A percentile compares a stretch with the other conserved stretches of the same genome.
phyloP scores from a whole-genome alignment of 2,329 filamentous ascomycete species.

The Teratosphaeria destructans region DNA sequence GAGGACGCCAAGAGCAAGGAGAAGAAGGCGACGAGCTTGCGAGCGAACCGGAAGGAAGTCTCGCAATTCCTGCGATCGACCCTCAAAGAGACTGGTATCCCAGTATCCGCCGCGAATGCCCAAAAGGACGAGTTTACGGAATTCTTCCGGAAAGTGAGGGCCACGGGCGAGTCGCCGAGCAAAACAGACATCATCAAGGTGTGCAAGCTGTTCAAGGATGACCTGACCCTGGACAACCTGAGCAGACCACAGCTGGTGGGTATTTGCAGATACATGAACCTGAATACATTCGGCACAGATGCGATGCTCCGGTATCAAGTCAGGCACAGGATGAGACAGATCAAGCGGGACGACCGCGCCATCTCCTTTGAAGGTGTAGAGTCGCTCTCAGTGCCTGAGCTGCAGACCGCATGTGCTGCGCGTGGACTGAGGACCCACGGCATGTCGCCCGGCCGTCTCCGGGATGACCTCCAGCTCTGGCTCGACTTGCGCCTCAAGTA shows the following conservation, averaged over 20 bases:
- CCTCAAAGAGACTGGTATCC: conserved; percentile 83
- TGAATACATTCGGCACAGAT: conserved; percentile 94
- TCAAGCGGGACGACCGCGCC: conserved; percentile 93
- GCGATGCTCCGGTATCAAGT: conserved; percentile 96
- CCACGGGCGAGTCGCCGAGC: conserved; percentile 82
- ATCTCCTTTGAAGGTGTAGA: conserved; percentile 92
- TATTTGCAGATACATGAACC: conserved; percentile 97
- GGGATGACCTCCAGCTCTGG: conserved; percentile 88
- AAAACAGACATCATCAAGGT: conserved; percentile 93
- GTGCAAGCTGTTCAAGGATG: conserved; percentile 98
- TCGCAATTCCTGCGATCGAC: conserved; percentile 83
- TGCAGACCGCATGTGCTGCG: conserved; percentile 84
- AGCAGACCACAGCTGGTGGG: conserved; percentile 90
- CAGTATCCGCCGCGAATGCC: conserved; percentile 70
- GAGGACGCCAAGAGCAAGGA: conserved; percentile 88
- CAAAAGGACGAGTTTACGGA: conserved; percentile 90
- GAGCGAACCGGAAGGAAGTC: conserved; percentile 85
- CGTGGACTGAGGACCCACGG: conserved; percentile 89
- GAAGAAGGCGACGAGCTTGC: conserved; percentile 68
- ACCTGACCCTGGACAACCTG: conserved; percentile 91
- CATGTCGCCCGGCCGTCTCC: conserved; percentile 75
- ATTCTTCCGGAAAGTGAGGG: conserved; percentile 92
- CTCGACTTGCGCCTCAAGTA: conserved; percentile 86
- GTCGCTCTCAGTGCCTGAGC: conserved; percentile 80
- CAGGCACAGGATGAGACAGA: conserved; percentile 95